phyloP scores from a whole-genome alignment of 1,284 basidiomycete genomes.

The Trichosporon inkin region DNA sequence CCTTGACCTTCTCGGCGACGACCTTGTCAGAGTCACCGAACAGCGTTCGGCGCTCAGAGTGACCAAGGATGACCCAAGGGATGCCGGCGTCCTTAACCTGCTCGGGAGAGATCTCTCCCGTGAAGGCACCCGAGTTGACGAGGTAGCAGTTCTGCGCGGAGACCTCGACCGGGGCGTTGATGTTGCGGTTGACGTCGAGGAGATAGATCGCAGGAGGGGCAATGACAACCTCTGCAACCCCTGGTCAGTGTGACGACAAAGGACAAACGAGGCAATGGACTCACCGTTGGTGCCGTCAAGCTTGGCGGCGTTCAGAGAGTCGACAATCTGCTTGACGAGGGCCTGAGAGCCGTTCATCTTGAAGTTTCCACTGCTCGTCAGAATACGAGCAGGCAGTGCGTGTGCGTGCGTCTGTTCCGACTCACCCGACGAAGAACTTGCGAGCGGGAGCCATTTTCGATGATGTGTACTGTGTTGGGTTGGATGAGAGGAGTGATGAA shows the following conservation, averaged over 20 bases:
- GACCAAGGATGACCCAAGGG: slow-evolving; percentile 93
- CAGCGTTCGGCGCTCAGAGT: slow-evolving; percentile 91
- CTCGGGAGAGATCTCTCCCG: slow-evolving; percentile 82
- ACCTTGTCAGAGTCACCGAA: slow-evolving; percentile 83
- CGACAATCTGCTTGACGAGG: slow-evolving; percentile 63
- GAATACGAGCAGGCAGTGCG: not conserved
- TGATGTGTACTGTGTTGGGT: slow-evolving; percentile 2
- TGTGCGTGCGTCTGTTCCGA: not conserved
- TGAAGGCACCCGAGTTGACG: slow-evolving; percentile 85
- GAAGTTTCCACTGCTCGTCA: slow-evolving; percentile 83
- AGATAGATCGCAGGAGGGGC: slow-evolving; percentile 87
- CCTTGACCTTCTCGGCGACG: slow-evolving; percentile 81
- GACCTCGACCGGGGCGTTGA: slow-evolving; percentile 67
- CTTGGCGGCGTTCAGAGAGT: slow-evolving; percentile 67
- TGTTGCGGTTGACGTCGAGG: slow-evolving; percentile 59
- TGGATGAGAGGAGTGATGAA: not conserved
- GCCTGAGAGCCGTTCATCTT: slow-evolving; percentile 79
- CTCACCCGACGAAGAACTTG: slow-evolving; percentile 49
- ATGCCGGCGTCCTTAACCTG: slow-evolving; percentile 82
- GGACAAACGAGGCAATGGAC: slow-evolving; percentile 33
- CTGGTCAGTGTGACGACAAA: not conserved
- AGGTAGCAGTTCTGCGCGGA: slow-evolving; percentile 90
- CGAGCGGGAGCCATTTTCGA: slow-evolving; percentile 34
- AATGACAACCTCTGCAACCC: slow-evolving; percentile 75
- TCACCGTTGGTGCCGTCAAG: slow-evolving; percentile 69